Evolutionary conservation across 2,329 filamentous ascomycete species (phyloP).

Genomic region (Cytospora mali): DNA sequence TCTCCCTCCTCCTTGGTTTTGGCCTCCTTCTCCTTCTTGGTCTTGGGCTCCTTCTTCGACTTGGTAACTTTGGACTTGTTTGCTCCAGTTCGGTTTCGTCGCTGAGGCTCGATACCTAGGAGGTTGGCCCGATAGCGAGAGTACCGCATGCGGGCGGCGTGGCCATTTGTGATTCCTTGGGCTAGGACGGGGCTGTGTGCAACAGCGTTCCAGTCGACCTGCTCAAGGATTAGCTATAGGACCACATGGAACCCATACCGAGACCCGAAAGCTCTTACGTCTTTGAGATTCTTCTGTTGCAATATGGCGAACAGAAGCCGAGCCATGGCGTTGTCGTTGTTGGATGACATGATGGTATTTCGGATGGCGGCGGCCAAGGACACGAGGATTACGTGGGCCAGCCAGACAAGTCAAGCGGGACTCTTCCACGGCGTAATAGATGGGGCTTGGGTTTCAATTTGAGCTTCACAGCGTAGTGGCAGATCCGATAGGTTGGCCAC

Average conservation of each 20-base stretch:
- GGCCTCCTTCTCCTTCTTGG: slow-evolving; percentile 37
- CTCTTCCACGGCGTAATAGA: slow-evolving; percentile 29
- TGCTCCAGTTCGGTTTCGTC: slow-evolving; percentile 45
- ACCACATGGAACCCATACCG: slow-evolving; percentile 3
- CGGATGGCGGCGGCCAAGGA: slow-evolving; percentile 12
- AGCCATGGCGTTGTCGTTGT: slow-evolving; percentile 59
- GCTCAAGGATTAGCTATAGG: slow-evolving; percentile 28
- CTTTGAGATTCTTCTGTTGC: slow-evolving; percentile 62
- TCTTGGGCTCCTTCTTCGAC: slow-evolving; percentile 43
- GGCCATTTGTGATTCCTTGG: slow-evolving; percentile 60
- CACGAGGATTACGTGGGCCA: slow-evolving; percentile 24
- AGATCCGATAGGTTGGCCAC: not conserved
- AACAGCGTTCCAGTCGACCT: slow-evolving; percentile 64
- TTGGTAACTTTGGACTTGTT: slow-evolving; percentile 51
- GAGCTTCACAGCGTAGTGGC: slow-evolving; percentile 32
- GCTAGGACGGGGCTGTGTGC: slow-evolving; percentile 56
- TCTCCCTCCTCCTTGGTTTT: slow-evolving; percentile 40
- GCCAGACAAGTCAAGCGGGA: slow-evolving; percentile 14
- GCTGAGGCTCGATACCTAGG: slow-evolving; percentile 51
- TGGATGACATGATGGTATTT: slow-evolving; percentile 51
- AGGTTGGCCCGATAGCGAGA: slow-evolving; percentile 54
- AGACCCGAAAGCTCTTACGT: slow-evolving; percentile 48
- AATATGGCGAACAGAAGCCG: slow-evolving; percentile 63
- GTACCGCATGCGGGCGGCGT: slow-evolving; percentile 63
- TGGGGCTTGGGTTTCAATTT: slow-evolving; percentile 33